Percentiles rank a stretch among this genome's conserved stretches.
Conservation (phyloP, 1,139 yeast species). For the Magnusiomyces paraingens region DNA sequence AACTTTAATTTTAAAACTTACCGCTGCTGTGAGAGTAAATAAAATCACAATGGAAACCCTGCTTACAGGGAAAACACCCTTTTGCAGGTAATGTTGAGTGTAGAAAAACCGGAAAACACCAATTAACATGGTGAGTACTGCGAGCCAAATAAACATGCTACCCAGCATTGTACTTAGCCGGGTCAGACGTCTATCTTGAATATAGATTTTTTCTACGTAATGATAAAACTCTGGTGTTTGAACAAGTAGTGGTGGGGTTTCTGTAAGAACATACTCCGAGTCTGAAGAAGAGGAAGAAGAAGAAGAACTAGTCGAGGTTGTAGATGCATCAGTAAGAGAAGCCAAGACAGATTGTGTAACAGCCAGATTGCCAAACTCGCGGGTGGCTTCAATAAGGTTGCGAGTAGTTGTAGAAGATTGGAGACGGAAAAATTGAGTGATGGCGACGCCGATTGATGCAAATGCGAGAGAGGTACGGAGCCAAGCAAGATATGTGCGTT, state of each 20-base stretch:
- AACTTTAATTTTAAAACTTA: too few species aligned
- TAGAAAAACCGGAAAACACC: conserved; percentile 42
- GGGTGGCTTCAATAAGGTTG: conserved; percentile 10
- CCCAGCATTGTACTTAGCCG: conserved; percentile 27
- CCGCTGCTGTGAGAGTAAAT: conserved; percentile 35
- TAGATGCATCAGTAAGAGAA: conserved; percentile 9
- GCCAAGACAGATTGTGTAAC: background rate
- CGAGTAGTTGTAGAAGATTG: conserved; percentile 18
- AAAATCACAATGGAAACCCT: conserved; percentile 33
- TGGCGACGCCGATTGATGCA: conserved; percentile 52
- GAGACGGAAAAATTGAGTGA: conserved; percentile 47
- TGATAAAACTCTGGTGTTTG: conserved; percentile 11
- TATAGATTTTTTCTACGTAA: background rate
- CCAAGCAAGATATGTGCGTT: conserved; percentile 74
- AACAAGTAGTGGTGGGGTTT: background rate
- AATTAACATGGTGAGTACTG: conserved; percentile 36
- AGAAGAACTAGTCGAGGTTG: conserved; percentile 3
- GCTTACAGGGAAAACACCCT: conserved; percentile 47
- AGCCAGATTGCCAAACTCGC: conserved; percentile 9
- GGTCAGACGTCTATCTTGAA: conserved; percentile 17
- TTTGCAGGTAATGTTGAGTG: conserved; percentile 41
- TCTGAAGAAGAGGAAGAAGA: conserved; percentile 2
- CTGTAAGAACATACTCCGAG: background rate
- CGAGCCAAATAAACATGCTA: conserved; percentile 38
- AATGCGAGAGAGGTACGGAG: conserved; percentile 55